These are phyloP conservation scores for Priceomyces haplophilus DNA, from an alignment of 805 yeast genomes.

Conservation along the genomic window DNA sequence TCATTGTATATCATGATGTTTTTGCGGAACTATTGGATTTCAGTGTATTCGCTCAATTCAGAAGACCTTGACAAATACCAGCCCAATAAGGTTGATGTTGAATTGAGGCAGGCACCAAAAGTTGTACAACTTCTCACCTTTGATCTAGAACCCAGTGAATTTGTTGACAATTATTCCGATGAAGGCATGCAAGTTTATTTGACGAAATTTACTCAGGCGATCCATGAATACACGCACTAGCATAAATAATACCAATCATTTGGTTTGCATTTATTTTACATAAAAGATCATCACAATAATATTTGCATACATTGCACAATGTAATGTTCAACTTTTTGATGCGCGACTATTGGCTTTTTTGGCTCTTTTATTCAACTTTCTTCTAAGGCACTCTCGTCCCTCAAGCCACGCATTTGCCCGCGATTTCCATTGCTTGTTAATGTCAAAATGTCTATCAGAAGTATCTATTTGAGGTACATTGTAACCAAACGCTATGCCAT, in stretches of 20 bases:
- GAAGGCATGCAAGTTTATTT: conserved; percentile 5
- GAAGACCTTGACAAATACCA: conserved; percentile 24
- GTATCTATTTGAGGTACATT: conserved; percentile 5
- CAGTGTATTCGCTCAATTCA: conserved; percentile 20
- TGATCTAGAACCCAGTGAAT: conserved; percentile 5
- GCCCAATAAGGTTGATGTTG: conserved; percentile 29
- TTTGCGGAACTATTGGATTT: conserved; percentile 19
- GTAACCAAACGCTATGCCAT: conserved; percentile 9
- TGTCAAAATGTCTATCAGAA: conserved; percentile 1
- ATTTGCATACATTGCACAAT: neutral
- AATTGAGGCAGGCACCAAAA: conserved; percentile 30
- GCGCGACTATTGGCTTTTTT: neutral
- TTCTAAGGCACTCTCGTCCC: conserved; percentile 6
- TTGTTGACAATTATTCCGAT: conserved; percentile 4
- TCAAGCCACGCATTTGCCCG: conserved; percentile 5
- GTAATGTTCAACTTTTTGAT: neutral
- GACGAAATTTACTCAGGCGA: conserved; percentile 7
- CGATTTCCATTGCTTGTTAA: conserved; percentile 3
- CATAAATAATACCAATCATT: conserved; percentile 1
- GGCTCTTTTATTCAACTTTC: neutral
- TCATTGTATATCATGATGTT: conserved; percentile 11
- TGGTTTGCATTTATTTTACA: conserved; percentile 1
- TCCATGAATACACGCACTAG: conserved; percentile 11
- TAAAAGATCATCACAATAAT: neutral
- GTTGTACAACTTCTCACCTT: conserved; percentile 9